These are phyloP conservation scores for Bipolaris sorokiniana DNA, from an alignment of 2,329 filamentous ascomycete species.

Conservation along the genomic window DNA sequence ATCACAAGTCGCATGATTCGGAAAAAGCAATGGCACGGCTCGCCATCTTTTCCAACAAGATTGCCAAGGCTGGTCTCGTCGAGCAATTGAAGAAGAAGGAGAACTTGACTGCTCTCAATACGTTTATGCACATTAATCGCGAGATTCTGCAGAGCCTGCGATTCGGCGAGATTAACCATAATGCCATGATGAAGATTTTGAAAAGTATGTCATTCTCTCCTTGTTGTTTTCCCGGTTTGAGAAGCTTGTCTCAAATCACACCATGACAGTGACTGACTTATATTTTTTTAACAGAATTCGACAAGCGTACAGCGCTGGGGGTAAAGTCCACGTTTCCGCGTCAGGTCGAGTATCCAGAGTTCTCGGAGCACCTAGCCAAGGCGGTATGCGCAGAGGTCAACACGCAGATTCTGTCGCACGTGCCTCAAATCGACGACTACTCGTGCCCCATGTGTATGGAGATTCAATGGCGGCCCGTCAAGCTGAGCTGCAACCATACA, in stretches of 20 bases:
- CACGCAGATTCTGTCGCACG: constrained; percentile 71
- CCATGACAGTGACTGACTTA: too few species aligned
- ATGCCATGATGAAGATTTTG: constrained; percentile 79
- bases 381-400: constrained; percentile 78
- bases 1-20: constrained; percentile 71
- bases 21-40: constrained; percentile 70
- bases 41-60: constrained; percentile 72
- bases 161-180: constrained; percentile 83
- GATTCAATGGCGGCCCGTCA: constrained; percentile 82
- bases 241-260: too few species aligned
- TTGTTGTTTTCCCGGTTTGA: too few species aligned
- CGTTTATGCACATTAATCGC: constrained; percentile 75
- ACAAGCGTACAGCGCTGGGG: constrained; percentile 80
- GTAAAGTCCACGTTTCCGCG: constrained; percentile 68
- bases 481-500: constrained; percentile 74
- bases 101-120: constrained; percentile 68
- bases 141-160: constrained; percentile 78
- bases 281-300: constrained; percentile 67
- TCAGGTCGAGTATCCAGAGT: constrained; percentile 62
- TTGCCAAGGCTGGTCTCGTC: constrained; percentile 65
- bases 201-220: constrained; percentile 67
- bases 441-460: constrained; percentile 79
- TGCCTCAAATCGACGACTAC: constrained; percentile 86
- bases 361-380: constrained; percentile 71
- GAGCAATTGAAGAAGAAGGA: constrained; percentile 68